Evolutionary conservation across 148 eudicot genomes (phyloP).

Genomic region (Vaccinium vitisidaea): DNA sequence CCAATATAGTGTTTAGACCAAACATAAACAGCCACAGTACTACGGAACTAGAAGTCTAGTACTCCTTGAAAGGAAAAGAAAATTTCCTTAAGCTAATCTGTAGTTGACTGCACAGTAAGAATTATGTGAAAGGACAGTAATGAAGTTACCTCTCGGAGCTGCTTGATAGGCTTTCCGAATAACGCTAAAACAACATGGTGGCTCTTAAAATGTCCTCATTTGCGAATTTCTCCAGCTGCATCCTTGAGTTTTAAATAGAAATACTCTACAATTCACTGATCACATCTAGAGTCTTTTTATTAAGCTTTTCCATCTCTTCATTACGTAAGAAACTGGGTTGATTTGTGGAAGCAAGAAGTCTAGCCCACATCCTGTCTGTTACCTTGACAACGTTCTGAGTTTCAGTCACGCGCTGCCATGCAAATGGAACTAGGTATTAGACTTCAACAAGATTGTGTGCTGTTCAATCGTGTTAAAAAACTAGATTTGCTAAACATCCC

Average conservation of each 20-base stretch:
- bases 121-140: neutral
- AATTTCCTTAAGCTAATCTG: neutral
- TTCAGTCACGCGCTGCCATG: slow-evolving; percentile 51
- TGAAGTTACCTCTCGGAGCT: neutral
- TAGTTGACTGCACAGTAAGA: neutral
- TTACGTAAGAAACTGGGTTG: slow-evolving; percentile 50
- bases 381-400: slow-evolving; percentile 38
- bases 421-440: slow-evolving; percentile 5
- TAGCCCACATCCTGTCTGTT: slow-evolving; percentile 69
- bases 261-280: slow-evolving; percentile 29
- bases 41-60: neutral
- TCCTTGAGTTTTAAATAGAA: slow-evolving; percentile 24
- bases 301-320: slow-evolving; percentile 32
- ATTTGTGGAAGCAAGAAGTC: slow-evolving; percentile 58
- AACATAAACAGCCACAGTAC: neutral
- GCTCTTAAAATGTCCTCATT: neutral
- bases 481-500: neutral
- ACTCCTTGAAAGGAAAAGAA: neutral
- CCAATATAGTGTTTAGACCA: neutral
- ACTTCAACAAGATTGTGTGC: neutral
- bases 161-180: neutral
- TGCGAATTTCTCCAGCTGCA: neutral
- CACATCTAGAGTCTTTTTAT: slow-evolving; percentile 24
- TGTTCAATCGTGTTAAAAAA: neutral
- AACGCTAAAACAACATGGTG: neutral